These are phyloP conservation scores for Penicillium sp. DNA, from an alignment of 2,329 filamentous ascomycete genomes.

Conservation along the genomic window DNA sequence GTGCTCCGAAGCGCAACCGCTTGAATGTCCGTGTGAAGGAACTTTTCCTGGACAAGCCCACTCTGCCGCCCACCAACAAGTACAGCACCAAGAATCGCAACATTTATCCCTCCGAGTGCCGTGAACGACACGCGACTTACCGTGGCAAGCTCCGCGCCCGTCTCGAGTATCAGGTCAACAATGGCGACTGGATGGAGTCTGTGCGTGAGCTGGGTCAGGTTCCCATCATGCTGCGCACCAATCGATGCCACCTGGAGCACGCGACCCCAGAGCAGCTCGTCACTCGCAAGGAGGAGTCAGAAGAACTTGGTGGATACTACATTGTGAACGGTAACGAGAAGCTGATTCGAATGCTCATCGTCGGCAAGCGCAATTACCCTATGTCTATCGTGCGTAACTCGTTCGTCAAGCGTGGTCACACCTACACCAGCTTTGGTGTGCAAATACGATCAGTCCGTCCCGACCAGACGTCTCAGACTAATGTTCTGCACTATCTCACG, in stretches of 20 bases:
- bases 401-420: conserved; percentile 79
- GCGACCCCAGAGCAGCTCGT: conserved; percentile 81
- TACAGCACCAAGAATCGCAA: conserved; percentile 74
- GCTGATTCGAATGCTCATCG: conserved; percentile 85
- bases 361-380: conserved; percentile 89
- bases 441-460: conserved; percentile 88
- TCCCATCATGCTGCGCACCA: conserved; percentile 93
- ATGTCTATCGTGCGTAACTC: conserved; percentile 90
- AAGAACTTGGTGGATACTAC: conserved; percentile 95
- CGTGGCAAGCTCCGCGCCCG: conserved; percentile 79
- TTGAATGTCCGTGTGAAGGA: conserved; percentile 76
- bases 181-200: conserved; percentile 78
- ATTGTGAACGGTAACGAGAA: conserved; percentile 98
- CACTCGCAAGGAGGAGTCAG: conserved; percentile 85
- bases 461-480: conserved; percentile 98
- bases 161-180: conserved; percentile 82
- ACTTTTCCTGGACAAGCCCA: conserved; percentile 77
- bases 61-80: conserved; percentile 79
- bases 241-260: conserved; percentile 83
- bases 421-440: conserved; percentile 87
- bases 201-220: conserved; percentile 82
- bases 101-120: conserved; percentile 86
- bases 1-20: conserved; percentile 63
- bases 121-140: conserved; percentile 91
- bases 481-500: conserved; percentile 90